Base-by-base conservation (phyloP, 2,329 filamentous ascomycete genomes). In the Botryosphaeria agaves region DNA sequence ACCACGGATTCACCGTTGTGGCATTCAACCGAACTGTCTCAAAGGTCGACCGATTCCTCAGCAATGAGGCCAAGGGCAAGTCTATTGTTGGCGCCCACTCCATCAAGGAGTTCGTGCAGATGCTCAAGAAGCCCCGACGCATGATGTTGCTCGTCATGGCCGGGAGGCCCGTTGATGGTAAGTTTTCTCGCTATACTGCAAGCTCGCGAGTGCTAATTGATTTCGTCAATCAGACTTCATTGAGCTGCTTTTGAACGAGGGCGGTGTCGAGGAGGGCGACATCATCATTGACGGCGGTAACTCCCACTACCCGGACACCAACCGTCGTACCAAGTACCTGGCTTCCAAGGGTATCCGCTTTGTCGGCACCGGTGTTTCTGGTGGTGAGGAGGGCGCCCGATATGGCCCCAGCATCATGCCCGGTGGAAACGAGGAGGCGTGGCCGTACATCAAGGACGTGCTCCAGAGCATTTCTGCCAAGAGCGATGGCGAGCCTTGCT, bases 221-320 rank as follows among this genome's bases (percentile, higher is more conserved):
- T n/a, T n/a, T n/a, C n/a, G n/a, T n/a, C n/a, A n/a, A n/a, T n/a
- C n/a, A 58, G 82, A 93, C 68, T 95, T 93, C 77, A 95, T 98
- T 52, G 84, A 94, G 72, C 76, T 76, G 46, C 77, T 98, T 43
- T 69, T 95, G 31, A 56, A 40, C 36, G 53, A 59, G 48, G 58
- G 57, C 42, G 73, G 80, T 53, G 66, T 87, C 41, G 76, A 84
- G 56, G 55, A 71, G 51, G 85, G 83, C 44, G 89, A 98, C 58
- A 94, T 98, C 72, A 91, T 98, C 69, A 95, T 98, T 51, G 89
- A 98, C 54, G 89, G 89, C 57, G 89, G 84, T 51, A 95, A 98
- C 78, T 95, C 87, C 43, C 89, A 95, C 69, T 98, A 80, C 75
- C 89, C 89, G 53, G 89, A 95, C 66, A 87, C 82, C 65, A 95